phyloP scores from a whole-genome alignment of 768 basidiomycete genomes.

The Trametes meyenii region DNA sequence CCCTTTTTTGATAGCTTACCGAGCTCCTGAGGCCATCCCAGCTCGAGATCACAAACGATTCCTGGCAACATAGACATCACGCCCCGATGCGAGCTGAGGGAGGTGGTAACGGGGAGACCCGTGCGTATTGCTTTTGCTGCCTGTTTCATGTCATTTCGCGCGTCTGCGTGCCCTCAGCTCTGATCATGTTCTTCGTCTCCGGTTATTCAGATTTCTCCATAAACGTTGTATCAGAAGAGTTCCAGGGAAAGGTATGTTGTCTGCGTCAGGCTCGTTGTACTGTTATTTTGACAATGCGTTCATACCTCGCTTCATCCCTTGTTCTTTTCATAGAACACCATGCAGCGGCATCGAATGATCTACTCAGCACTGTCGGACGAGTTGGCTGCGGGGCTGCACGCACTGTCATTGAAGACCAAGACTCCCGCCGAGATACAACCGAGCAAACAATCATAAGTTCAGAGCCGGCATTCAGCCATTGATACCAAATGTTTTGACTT shows the following conservation, averaged over 20 bases:
- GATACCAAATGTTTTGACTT: background rate
- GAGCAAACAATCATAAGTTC: background rate
- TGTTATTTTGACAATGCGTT: conserved; percentile 9
- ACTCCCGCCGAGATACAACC: conserved; percentile 55
- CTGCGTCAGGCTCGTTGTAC: background rate
- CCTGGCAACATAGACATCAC: conserved; percentile 85
- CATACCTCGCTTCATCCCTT: background rate
- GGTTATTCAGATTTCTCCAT: conserved; percentile 69
- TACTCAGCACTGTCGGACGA: conserved; percentile 74
- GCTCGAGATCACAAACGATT: conserved; percentile 77
- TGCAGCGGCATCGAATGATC: conserved; percentile 83
- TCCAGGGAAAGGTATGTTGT: conserved; percentile 66
- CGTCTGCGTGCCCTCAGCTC: background rate
- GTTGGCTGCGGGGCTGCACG: conserved; percentile 70
- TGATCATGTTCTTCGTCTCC: conserved; percentile 6
- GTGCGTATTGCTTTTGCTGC: conserved; percentile 48
- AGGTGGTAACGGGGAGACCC: conserved; percentile 76
- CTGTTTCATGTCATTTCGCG: background rate
- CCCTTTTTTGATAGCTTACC: conserved; percentile 53
- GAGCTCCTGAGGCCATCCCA: conserved; percentile 60
- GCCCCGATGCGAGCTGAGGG: conserved; percentile 74
- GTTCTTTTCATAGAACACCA: conserved; percentile 52
- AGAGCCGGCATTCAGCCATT: background rate
- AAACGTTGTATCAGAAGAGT: conserved; percentile 69
- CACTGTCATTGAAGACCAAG: conserved; percentile 74